Conservation (phyloP, 306 rosid genomes). For the Rosa persica region DNA sequence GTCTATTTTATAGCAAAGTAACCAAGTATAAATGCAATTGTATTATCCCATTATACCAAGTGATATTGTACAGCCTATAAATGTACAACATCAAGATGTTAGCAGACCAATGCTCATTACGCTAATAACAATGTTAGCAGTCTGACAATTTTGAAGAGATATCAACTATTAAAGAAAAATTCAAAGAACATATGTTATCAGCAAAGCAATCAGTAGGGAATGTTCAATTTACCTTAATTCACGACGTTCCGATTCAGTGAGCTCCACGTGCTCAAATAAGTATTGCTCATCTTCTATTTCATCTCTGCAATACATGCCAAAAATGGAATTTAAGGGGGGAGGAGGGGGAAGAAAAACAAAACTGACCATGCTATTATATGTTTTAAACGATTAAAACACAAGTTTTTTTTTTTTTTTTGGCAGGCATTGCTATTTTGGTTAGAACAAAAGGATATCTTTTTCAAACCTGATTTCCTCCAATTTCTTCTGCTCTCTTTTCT, state of each 20-base stretch:
- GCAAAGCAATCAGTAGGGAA: background rate
- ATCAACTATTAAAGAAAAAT: constrained; percentile 1
- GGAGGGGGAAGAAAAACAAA: background rate
- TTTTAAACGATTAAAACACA: background rate
- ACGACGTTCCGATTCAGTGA: constrained; percentile 64
- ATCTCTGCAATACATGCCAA: constrained; percentile 51
- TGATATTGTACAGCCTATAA: background rate
- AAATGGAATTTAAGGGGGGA: background rate
- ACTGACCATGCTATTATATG: background rate
- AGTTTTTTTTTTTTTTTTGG: background rate
- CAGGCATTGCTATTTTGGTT: background rate
- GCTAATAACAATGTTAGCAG: background rate
- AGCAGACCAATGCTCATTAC: background rate
- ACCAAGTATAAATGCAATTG: background rate
- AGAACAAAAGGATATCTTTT: constrained; percentile 20
- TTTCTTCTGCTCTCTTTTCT: constrained; percentile 92
- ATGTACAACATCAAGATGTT: background rate
- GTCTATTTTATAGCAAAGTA: background rate
- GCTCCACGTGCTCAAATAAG: constrained; percentile 71
- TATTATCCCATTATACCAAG: background rate
- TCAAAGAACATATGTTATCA: background rate
- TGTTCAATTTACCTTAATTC: constrained; percentile 52
- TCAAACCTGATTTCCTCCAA: constrained; percentile 78
- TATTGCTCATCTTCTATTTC: constrained; percentile 93
- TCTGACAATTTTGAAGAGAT: background rate